Percentiles rank a stretch among this genome's conserved stretches.
Evolutionary conservation across 2,329 filamentous ascomycete species (phyloP).

Genomic region (Penicillium sp.): DNA sequence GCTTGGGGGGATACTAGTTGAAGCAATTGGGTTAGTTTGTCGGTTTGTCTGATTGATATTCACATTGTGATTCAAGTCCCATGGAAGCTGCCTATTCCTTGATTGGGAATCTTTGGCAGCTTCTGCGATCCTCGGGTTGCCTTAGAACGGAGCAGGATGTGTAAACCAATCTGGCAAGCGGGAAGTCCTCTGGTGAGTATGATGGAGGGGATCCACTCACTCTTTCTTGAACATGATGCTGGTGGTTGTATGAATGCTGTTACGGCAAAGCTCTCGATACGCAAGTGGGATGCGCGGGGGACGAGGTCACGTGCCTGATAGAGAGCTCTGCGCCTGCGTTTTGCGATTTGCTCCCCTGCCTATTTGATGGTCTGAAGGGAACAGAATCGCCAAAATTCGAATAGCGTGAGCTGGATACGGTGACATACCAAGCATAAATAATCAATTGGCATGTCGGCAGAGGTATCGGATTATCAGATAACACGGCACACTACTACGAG

Average conservation of each 20-base stretch:
- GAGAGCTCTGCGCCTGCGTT: neutral
- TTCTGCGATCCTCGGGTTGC: neutral
- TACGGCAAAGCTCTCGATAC: constrained; percentile 12
- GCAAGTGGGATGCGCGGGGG: constrained; percentile 31
- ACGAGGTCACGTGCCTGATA: constrained; percentile 6
- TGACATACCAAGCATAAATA: no score
- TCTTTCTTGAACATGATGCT: constrained; percentile 85
- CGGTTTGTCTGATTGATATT: neutral
- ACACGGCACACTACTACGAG: no score
- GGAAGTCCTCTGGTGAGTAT: neutral
- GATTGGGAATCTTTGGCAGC: neutral
- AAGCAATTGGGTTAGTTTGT: constrained; percentile 5
- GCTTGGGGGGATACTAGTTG: constrained; percentile 63
- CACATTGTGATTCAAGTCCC: constrained; percentile 4
- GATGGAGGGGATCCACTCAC: constrained; percentile 50
- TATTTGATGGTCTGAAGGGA: no score
- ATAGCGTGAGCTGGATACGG: no score
- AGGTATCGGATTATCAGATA: no score
- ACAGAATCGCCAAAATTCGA: no score
- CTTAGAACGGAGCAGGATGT: neutral
- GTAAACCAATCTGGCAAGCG: neutral
- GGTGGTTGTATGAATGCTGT: constrained; percentile 11
- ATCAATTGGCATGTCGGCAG: no score
- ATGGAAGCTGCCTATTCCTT: neutral
- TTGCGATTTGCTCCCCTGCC: no score